Evolutionary conservation across 495 filamentous ascomycete genomes (phyloP).

Genomic region (Hyaloscypha hepaticicola): DNA sequence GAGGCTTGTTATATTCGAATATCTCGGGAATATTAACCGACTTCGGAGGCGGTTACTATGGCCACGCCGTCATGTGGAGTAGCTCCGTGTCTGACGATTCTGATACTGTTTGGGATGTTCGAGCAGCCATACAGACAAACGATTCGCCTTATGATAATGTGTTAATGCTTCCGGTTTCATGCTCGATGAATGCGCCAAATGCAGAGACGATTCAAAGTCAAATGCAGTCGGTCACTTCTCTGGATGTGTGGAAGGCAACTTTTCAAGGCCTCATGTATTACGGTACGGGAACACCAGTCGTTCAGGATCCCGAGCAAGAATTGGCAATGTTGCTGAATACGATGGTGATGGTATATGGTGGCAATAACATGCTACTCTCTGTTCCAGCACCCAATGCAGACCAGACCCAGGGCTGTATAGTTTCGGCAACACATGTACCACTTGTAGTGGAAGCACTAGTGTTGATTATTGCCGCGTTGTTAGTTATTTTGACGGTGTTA

Average conservation of each 20-base stretch:
- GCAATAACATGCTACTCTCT: slow-evolving; percentile 1
- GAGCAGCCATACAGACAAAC: background rate
- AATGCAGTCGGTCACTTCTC: background rate
- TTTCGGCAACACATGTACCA: background rate
- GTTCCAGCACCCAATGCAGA: background rate
- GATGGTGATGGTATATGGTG: background rate
- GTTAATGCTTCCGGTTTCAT: background rate
- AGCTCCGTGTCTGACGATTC: background rate
- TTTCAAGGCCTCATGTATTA: slow-evolving; percentile 1
- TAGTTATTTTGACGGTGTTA: background rate
- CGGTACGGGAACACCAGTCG: background rate
- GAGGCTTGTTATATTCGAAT: background rate
- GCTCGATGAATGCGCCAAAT: background rate
- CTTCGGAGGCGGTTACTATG: background rate
- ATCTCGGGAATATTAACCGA: background rate
- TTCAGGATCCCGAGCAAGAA: background rate
- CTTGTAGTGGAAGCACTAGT: background rate
- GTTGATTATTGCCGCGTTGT: background rate
- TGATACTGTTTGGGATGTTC: background rate
- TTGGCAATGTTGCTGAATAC: slow-evolving; percentile 1
- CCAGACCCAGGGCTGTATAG: background rate
- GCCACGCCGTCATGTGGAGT: background rate
- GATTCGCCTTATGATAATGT: background rate
- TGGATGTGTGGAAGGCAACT: background rate
- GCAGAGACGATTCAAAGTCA: slow-evolving; percentile 3